Conservation (phyloP, 371 early-diverging fungal genomes). For the Encephalitozoon intestinalis region DNA sequence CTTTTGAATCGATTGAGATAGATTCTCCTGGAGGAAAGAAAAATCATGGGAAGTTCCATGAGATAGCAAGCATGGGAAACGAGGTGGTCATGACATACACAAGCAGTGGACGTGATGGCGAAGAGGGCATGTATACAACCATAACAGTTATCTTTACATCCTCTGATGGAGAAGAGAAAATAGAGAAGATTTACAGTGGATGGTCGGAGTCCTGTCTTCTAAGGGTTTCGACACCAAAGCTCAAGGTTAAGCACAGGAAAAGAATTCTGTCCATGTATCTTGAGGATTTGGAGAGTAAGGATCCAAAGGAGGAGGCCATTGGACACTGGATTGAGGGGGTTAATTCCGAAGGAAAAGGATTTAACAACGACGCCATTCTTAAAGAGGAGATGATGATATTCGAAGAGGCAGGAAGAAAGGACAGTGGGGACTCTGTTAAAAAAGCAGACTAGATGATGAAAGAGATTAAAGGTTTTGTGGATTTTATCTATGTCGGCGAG, state of each 20-base stretch:
- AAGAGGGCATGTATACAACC: background rate
- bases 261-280: background rate
- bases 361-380: background rate
- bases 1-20: conserved; percentile 7
- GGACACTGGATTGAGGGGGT: background rate
- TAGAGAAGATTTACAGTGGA: conserved; percentile 4
- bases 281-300: background rate
- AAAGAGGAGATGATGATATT: background rate
- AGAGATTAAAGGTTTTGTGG: background rate
- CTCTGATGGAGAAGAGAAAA: background rate
- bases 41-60: background rate
- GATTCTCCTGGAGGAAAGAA: background rate
- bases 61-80: background rate
- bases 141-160: background rate
- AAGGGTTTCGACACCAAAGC: background rate
- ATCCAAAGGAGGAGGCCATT: background rate
- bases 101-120: background rate
- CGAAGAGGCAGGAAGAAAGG: background rate
- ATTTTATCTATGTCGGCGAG: too few species aligned
- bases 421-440: background rate
- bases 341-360: background rate
- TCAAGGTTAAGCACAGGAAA: background rate
- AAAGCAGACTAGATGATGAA: too few species aligned
- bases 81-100: background rate
- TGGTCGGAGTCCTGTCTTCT: background rate